phyloP scores from a whole-genome alignment of 164 flowering plant genomes.

The Buxus sempervirens region DNA sequence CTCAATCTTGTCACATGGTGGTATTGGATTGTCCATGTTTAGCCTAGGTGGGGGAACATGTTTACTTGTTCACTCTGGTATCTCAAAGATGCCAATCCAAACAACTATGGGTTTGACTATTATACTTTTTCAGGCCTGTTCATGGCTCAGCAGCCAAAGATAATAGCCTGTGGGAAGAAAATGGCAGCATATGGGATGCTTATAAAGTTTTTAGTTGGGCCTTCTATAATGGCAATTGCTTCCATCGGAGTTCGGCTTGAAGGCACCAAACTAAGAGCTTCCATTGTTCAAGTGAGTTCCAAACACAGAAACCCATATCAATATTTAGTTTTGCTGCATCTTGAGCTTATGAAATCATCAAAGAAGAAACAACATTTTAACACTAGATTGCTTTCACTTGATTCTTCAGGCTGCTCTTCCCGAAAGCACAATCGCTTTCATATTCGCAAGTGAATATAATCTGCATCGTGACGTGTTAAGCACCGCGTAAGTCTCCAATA shows the following conservation, averaged over 20 bases:
- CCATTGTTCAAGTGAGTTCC: conserved; percentile 35
- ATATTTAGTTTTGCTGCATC: too few relatives aligned
- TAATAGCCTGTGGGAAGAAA: too few relatives aligned
- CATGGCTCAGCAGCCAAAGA: conserved; percentile 43
- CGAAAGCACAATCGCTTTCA: conserved; percentile 45
- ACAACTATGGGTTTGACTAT: neutral
- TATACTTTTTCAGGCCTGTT: conserved; percentile 26
- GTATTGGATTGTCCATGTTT: conserved; percentile 50
- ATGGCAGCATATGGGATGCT: conserved; percentile 30
- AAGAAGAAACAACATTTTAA: too few relatives aligned
- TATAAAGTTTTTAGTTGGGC: conserved; percentile 33
- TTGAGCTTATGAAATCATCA: too few relatives aligned
- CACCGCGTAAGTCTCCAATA: conserved; percentile 44
- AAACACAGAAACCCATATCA: neutral
- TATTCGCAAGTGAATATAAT: conserved; percentile 46
- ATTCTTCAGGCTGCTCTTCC: conserved; percentile 40
- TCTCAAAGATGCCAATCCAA: neutral
- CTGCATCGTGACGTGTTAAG: conserved; percentile 38
- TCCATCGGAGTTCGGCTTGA: conserved; percentile 32
- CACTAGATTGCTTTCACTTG: conserved; percentile 1
- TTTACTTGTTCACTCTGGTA: neutral
- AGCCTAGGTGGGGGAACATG: conserved; percentile 29
- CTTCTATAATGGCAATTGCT: conserved; percentile 40
- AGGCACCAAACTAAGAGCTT: conserved; percentile 26
- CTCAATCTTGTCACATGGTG: conserved; percentile 36